A percentile compares a stretch with the other conserved stretches of the same genome.
Conservation (phyloP, 768 basidiomycete species). For the Pisolithus orientalis region DNA sequence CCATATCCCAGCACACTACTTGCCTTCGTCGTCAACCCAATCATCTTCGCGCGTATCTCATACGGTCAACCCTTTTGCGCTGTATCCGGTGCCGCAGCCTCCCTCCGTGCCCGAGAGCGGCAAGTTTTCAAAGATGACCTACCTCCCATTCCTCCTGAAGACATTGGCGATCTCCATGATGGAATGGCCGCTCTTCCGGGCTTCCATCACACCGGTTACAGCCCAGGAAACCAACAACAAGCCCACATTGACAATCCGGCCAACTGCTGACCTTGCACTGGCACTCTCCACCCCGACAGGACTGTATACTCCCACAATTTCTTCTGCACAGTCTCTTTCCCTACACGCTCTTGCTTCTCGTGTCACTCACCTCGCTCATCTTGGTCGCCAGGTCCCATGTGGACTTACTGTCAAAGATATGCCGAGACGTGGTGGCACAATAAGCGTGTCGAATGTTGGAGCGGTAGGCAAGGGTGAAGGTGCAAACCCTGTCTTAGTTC, state of each 20-base stretch:
- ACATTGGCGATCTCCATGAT: slow-evolving; percentile 73
- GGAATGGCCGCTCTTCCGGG: slow-evolving; percentile 80
- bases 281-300: slow-evolving; percentile 79
- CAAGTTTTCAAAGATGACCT: slow-evolving; percentile 64
- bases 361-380: slow-evolving; percentile 53
- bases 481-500: slow-evolving; percentile 71
- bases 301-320: slow-evolving; percentile 74
- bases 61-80: slow-evolving; percentile 33
- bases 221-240: slow-evolving; percentile 29
- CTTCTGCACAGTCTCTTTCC: slow-evolving; percentile 44
- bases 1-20: slow-evolving; percentile 58
- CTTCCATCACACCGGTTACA: slow-evolving; percentile 52
- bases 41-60: slow-evolving; percentile 14
- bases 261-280: slow-evolving; percentile 66
- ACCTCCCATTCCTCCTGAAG: slow-evolving; percentile 80
- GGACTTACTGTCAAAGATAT: slow-evolving; percentile 62
- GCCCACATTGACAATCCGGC: slow-evolving; percentile 67
- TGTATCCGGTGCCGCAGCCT: slow-evolving; percentile 34
- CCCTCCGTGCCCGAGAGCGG: slow-evolving; percentile 43
- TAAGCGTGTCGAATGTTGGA: slow-evolving; percentile 80
- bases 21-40: slow-evolving; percentile 35
- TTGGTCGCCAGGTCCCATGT: slow-evolving; percentile 63
- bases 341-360: slow-evolving; percentile 57
- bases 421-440: slow-evolving; percentile 69
- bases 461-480: slow-evolving; percentile 67